Evolutionary conservation across 306 rosid genomes (phyloP), one percentile per base, ranked within the genome.

Genomic region (Inga leiocalycina): DNA sequence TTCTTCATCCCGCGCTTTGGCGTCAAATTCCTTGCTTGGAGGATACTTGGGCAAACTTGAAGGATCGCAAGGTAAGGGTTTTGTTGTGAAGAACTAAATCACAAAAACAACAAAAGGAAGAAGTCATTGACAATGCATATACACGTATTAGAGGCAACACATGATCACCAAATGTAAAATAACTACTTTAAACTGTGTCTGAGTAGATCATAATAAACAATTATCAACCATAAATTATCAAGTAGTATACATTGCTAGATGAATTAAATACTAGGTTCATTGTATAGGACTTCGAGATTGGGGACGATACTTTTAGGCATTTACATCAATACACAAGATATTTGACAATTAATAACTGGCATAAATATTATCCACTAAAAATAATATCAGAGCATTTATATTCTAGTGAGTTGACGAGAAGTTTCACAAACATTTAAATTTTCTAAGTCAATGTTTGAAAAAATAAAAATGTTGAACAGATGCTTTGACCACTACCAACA

Each of bases 11-110:
- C 99, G 91, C 16, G 93, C 88, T 90, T 97, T 97, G 35, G 98
- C 97, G 85, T 96, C 99, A 84, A 96, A 89, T 92, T 96, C 99
- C 88, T 96, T 96, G 92, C 99, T 96, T 10, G 99, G 99, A 88
- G 99, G 98, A 86, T 96, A 96, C 89, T 91, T 96, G 15, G 99
- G 99, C 89, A 96, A 85, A 86, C 92, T 96, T 52, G 93, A 91
- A 37, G 99, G 97, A 90, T 96, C 99, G 83, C 99, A 96, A 41
- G 99, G 99, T 62, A 94, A 88, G 79, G 99, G 99, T 80, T 94
- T 96, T 37, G 87, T 84, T 14, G 97, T 86, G 86, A 96, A 96
- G 88, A 94, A 94, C 99, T 96, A 54, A 79, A 83, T 79, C 27
- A 15, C 65, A 83, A 78, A 68, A 48, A 73, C 49, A 79, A 44